These are phyloP conservation scores for Panicum miliaceum DNA, from an alignment of 176 grass and related monocot species.

Conservation along the genomic window DNA sequence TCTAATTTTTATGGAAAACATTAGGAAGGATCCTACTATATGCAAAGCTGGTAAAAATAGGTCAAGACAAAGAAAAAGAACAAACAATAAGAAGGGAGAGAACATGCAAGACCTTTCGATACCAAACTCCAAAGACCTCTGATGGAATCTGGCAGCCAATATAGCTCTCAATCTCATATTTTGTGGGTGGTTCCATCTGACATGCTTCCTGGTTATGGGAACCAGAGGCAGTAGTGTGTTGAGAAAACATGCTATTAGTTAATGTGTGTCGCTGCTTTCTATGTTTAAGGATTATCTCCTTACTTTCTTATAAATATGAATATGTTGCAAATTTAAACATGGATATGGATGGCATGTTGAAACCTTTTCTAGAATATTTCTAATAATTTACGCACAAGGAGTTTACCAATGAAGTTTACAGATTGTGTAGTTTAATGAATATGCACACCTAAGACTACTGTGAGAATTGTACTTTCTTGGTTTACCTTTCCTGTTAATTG, in stretches of 20 bases:
- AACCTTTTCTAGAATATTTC: slow-evolving; percentile 1
- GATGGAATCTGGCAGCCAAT: neutral
- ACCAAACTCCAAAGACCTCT: slow-evolving; percentile 5
- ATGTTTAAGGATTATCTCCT: slow-evolving; percentile 23
- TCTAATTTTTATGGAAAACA: neutral
- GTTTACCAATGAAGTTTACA: slow-evolving; percentile 15
- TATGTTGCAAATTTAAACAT: slow-evolving; percentile 16
- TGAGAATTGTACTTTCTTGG: slow-evolving; percentile 27
- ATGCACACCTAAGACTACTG: neutral
- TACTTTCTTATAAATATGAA: neutral
- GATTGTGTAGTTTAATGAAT: slow-evolving; percentile 28
- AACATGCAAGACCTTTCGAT: neutral
- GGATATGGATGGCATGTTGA: slow-evolving; percentile 15
- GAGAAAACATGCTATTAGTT: slow-evolving; percentile 26
- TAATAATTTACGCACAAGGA: slow-evolving; percentile 15
- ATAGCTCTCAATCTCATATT: slow-evolving; percentile 3
- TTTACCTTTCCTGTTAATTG: neutral
- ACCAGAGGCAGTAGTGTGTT: slow-evolving; percentile 18
- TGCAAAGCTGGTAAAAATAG: neutral
- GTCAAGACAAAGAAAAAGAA: neutral
- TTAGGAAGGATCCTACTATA: neutral
- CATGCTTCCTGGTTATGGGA: slow-evolving; percentile 21
- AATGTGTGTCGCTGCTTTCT: slow-evolving; percentile 6
- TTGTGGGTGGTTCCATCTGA: neutral
- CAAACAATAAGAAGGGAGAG: neutral